Percentiles rank a stretch among this genome's conserved stretches.
Conservation (phyloP, 345 rosid species). For the Pseudoturritis turrita region DNA sequence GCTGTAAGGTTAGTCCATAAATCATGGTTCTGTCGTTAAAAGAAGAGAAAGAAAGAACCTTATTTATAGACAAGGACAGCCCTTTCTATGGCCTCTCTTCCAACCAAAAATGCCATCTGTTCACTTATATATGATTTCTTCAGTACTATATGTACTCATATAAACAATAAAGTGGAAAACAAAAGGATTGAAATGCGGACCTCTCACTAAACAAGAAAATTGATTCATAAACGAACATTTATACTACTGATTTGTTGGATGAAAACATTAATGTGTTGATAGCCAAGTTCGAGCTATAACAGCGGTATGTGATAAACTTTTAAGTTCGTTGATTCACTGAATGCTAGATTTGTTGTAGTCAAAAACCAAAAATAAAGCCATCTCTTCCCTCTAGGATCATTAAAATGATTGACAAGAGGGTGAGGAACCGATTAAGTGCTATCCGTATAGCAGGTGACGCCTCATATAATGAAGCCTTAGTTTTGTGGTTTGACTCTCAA, state of each 20-base stretch:
- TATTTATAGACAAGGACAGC: slow-evolving; percentile 25
- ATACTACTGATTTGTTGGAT: background rate
- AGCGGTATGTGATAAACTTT: background rate
- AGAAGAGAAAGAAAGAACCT: slow-evolving; percentile 28
- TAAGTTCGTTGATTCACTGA: no score
- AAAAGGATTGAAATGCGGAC: background rate
- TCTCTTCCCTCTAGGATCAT: no score
- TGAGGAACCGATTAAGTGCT: no score
- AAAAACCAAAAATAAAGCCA: no score
- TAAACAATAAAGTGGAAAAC: background rate
- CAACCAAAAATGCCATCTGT: slow-evolving; percentile 24
- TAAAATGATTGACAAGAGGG: no score
- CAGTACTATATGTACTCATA: slow-evolving; percentile 5
- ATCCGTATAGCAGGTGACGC: no score
- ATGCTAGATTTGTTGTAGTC: no score
- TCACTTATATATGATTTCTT: slow-evolving; percentile 25
- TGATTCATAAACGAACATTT: background rate
- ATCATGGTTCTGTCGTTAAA: slow-evolving; percentile 31
- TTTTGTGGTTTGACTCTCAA: no score
- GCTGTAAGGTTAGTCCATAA: slow-evolving; percentile 33
- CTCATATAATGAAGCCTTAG: no score
- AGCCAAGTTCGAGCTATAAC: background rate
- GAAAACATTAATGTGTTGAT: background rate
- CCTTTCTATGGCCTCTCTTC: slow-evolving; percentile 25
- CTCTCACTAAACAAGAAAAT: background rate